Conservation (phyloP, 2,329 filamentous ascomycete genomes). For the Aspergillus sp. region DNA sequence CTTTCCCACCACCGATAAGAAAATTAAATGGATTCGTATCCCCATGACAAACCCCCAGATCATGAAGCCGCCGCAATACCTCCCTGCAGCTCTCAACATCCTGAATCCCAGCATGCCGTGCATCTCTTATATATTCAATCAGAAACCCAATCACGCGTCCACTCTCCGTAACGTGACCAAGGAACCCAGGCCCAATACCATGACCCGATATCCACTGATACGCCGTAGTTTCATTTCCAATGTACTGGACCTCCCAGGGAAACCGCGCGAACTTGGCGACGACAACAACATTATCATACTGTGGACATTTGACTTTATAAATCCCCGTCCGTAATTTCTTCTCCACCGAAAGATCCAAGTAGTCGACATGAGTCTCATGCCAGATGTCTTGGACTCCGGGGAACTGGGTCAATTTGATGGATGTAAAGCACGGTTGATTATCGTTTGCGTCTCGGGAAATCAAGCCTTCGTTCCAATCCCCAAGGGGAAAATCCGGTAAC, state of each 20-base stretch:
- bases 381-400: conserved; percentile 23
- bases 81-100: conserved; percentile 26
- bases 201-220: conserved; percentile 41
- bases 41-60: conserved; percentile 28
- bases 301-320: conserved; percentile 25
- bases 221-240: conserved; percentile 40
- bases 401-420: conserved; percentile 20
- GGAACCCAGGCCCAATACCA: conserved; percentile 40
- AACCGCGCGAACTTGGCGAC: conserved; percentile 45
- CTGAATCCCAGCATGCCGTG: conserved; percentile 24
- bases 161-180: conserved; percentile 43
- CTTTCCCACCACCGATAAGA: conserved; percentile 22
- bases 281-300: conserved; percentile 20
- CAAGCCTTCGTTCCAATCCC: conserved; percentile 36
- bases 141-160: conserved; percentile 45
- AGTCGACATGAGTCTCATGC: conserved; percentile 27
- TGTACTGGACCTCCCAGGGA: conserved; percentile 38
- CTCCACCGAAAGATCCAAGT: conserved; percentile 21
- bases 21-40: conserved; percentile 35
- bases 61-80: conserved; percentile 26
- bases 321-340: conserved; percentile 26
- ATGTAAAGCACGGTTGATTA: conserved; percentile 25
- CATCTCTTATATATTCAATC: conserved; percentile 31
- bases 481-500: conserved; percentile 25
- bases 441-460: conserved; percentile 17